Conservation (phyloP, 2,329 filamentous ascomycete species). For the Fusarium tricinctum region DNA sequence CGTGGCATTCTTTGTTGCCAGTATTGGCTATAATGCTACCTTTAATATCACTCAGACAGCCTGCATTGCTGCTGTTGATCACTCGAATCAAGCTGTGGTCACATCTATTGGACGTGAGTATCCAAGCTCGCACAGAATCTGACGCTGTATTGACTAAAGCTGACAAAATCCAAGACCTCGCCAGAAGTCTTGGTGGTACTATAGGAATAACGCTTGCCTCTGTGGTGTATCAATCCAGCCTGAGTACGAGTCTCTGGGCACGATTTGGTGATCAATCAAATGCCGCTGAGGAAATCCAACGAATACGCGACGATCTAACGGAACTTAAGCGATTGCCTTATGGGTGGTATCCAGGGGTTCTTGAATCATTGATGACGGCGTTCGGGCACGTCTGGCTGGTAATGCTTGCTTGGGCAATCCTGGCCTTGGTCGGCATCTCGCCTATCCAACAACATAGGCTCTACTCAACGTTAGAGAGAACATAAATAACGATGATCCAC, state of each 20-base stretch:
- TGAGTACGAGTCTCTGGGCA: not conserved
- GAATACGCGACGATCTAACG: not conserved
- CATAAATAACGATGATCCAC: not conserved
- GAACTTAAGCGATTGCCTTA: not conserved
- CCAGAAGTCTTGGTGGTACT: slow-evolving; percentile 13
- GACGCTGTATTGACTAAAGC: not conserved
- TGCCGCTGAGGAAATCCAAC: slow-evolving; percentile 6
- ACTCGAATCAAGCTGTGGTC: slow-evolving; percentile 17
- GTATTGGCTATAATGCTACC: slow-evolving; percentile 79
- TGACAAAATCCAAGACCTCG: not conserved
- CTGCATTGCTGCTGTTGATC: slow-evolving; percentile 10
- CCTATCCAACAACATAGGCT: slow-evolving; percentile 23
- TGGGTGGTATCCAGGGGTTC: slow-evolving; percentile 16
- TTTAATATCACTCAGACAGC: slow-evolving; percentile 55
- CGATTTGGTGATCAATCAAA: not conserved
- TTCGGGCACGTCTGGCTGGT: slow-evolving; percentile 24
- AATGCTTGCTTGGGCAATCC: slow-evolving; percentile 4
- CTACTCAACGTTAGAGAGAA: not conserved
- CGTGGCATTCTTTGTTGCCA: slow-evolving; percentile 64
- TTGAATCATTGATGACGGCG: slow-evolving; percentile 14
- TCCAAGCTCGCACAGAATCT: too few species aligned
- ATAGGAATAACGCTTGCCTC: slow-evolving; percentile 23
- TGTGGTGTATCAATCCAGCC: slow-evolving; percentile 15
- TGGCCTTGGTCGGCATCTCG: slow-evolving; percentile 10
- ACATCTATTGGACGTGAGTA: slow-evolving; percentile 5